These are phyloP conservation scores for Lepidium africanum DNA, from an alignment of 345 rosid species.

Conservation along the genomic window DNA sequence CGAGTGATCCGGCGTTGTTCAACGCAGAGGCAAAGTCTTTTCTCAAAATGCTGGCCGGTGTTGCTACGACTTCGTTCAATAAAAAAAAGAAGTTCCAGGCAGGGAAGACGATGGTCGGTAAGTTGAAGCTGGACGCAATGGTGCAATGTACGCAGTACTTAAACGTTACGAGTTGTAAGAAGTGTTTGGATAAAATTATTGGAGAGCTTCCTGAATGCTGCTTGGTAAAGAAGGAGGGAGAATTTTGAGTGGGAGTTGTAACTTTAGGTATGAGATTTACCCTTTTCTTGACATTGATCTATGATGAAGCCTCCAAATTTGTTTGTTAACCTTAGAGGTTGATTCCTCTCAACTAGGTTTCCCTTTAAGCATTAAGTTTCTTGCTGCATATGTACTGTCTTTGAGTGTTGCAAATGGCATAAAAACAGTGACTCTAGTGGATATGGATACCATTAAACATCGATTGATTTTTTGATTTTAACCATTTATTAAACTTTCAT, in stretches of 20 bases:
- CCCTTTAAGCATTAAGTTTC: too few species aligned
- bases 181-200: conserved; percentile 34
- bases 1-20: conserved; percentile 31
- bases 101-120: not conserved
- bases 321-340: not conserved
- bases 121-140: conserved; percentile 33
- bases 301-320: not conserved
- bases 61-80: too few species aligned
- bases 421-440: too few species aligned
- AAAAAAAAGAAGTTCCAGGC: too few species aligned
- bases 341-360: too few species aligned
- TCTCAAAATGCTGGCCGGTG: conserved; percentile 16
- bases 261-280: conserved; percentile 47
- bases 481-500: too few species aligned
- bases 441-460: too few species aligned
- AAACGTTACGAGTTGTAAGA: conserved; percentile 26
- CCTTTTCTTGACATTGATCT: conserved; percentile 27
- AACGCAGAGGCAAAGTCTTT: conserved; percentile 33
- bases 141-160: conserved; percentile 47
- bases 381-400: too few species aligned
- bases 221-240: conserved; percentile 51
- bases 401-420: too few species aligned
- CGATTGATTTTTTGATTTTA: too few species aligned
- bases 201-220: conserved; percentile 43
- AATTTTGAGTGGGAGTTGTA: conserved; percentile 43